These are phyloP conservation scores for Lyophyllum decastes DNA, from an alignment of 768 basidiomycete genomes.

Conservation along the genomic window DNA sequence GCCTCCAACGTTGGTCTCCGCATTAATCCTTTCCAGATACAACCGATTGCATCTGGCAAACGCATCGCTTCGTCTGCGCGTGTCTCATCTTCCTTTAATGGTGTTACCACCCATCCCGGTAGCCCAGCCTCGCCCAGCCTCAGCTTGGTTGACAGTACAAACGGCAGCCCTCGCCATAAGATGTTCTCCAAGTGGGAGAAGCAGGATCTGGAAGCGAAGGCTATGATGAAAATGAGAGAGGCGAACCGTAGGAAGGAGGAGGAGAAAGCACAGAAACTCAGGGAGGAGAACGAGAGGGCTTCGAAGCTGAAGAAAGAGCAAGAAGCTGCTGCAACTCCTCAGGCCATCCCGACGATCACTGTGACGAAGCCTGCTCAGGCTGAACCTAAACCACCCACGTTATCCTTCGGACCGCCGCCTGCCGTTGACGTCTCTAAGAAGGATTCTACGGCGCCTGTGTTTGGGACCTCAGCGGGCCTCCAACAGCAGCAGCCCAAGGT, in stretches of 20 bases:
- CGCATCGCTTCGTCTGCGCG: slow-evolving; percentile 46
- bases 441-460: slow-evolving; percentile 2
- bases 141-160: slow-evolving; percentile 57
- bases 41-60: slow-evolving; percentile 25
- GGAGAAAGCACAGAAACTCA: slow-evolving; percentile 38
- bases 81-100: slow-evolving; percentile 34
- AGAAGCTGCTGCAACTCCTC: slow-evolving; percentile 22
- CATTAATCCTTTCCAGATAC: slow-evolving; percentile 49
- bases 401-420: slow-evolving; percentile 22
- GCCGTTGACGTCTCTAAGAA: slow-evolving; percentile 11
- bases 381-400: slow-evolving; percentile 19
- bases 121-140: slow-evolving; percentile 25
- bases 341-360: slow-evolving; percentile 27
- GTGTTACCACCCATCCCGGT: slow-evolving; percentile 8
- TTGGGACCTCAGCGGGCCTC: not conserved
- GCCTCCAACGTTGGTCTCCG: slow-evolving; percentile 43
- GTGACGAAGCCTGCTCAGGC: slow-evolving; percentile 28
- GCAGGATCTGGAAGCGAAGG: slow-evolving; percentile 80
- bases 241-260: slow-evolving; percentile 46
- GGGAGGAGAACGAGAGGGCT: slow-evolving; percentile 37
- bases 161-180: slow-evolving; percentile 37
- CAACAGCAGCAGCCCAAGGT: not conserved
- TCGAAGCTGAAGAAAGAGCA: slow-evolving; percentile 27
- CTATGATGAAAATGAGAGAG: slow-evolving; percentile 70
- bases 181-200: slow-evolving; percentile 84